Evolutionary conservation across 1,284 basidiomycete genomes (phyloP).

Genomic region (Bondarzewia mesenterica): DNA sequence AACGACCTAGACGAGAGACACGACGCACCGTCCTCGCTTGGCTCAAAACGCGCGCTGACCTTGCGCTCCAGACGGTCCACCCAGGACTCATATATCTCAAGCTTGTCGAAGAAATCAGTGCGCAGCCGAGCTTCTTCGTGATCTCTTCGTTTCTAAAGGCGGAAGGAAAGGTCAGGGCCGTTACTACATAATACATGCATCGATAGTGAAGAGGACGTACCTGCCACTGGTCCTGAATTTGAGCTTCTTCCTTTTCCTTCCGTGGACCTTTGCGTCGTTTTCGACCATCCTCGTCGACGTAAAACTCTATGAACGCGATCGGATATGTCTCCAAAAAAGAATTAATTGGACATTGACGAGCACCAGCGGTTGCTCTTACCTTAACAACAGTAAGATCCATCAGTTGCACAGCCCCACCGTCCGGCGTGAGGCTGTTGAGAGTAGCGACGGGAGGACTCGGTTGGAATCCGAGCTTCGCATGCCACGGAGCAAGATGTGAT

Average conservation of each 20-base stretch:
- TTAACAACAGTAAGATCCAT: slow-evolving; percentile 75
- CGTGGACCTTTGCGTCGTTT: slow-evolving; percentile 51
- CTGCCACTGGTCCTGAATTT: slow-evolving; percentile 59
- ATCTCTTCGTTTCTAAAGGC: slow-evolving; percentile 41
- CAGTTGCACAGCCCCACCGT: slow-evolving; percentile 74
- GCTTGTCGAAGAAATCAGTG: slow-evolving; percentile 44
- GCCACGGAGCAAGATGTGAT: slow-evolving; percentile 81
- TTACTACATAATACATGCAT: background rate
- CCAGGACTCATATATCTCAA: slow-evolving; percentile 38
- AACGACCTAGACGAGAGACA: background rate
- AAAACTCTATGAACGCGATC: slow-evolving; percentile 57
- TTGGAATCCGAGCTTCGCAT: slow-evolving; percentile 78
- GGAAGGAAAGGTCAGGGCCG: too few species aligned
- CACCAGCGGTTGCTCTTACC: slow-evolving; percentile 30
- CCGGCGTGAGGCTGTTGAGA: slow-evolving; percentile 70
- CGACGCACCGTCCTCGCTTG: slow-evolving; percentile 37
- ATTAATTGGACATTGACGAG: slow-evolving; percentile 12
- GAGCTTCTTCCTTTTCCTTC: slow-evolving; percentile 63
- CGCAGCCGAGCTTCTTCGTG: slow-evolving; percentile 45
- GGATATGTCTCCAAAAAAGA: slow-evolving; percentile 40
- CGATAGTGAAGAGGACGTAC: slow-evolving; percentile 30
- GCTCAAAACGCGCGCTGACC: slow-evolving; percentile 33
- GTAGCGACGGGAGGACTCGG: slow-evolving; percentile 60
- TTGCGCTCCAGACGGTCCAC: slow-evolving; percentile 50
- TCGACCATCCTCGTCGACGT: slow-evolving; percentile 44